phyloP scores from a whole-genome alignment of 441 rosid genomes.

The Capsella rubella region DNA sequence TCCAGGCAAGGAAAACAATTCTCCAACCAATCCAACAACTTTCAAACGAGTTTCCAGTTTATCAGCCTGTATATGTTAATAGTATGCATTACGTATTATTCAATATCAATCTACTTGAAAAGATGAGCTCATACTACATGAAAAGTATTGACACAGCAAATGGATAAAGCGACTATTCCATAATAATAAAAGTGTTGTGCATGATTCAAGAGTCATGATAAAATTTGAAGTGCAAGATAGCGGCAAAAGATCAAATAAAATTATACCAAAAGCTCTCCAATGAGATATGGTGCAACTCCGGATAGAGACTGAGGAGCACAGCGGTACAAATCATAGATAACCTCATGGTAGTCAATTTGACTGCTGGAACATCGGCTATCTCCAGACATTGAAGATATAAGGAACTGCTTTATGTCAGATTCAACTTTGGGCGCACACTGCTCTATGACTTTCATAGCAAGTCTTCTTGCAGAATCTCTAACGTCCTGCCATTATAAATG shows the following conservation, averaged over 20 bases:
- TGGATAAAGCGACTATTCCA: conserved; percentile 14
- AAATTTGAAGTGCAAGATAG: conserved; percentile 13
- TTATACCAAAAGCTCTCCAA: conserved; percentile 98
- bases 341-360: conserved; percentile 90
- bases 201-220: conserved; percentile 26
- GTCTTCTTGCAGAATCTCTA: conserved; percentile 77
- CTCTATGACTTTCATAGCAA: conserved; percentile 94
- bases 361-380: conserved; percentile 64
- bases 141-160: neutral
- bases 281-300: conserved; percentile 91
- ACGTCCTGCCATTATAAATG: conserved; percentile 65
- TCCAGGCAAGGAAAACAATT: conserved; percentile 85
- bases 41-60: conserved; percentile 87
- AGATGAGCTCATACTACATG: conserved; percentile 26
- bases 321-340: conserved; percentile 82
- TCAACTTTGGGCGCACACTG: conserved; percentile 90
- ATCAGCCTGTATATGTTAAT: conserved; percentile 75
- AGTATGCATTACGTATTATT: conserved; percentile 17
- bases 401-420: conserved; percentile 88
- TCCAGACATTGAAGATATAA: conserved; percentile 90
- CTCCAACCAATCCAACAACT: conserved; percentile 93
- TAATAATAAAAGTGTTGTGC: conserved; percentile 17
- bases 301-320: conserved; percentile 93
- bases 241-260: conserved; percentile 25
- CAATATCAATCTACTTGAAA: conserved; percentile 26